These are phyloP conservation scores for Vitis rupestris DNA, from an alignment of 164 flowering plant genomes.

Conservation along the genomic window DNA sequence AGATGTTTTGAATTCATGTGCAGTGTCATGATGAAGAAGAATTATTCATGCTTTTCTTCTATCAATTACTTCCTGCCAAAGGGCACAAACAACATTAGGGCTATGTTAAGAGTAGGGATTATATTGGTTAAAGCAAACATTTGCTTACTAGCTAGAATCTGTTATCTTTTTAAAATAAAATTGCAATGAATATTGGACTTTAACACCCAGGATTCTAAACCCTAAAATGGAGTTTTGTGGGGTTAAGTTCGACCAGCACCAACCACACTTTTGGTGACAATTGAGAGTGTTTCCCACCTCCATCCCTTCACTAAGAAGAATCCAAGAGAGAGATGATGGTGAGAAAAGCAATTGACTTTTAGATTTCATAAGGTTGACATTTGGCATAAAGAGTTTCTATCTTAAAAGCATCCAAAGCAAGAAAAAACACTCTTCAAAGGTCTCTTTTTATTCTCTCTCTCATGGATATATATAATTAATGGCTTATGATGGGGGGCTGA, in stretches of 20 bases:
- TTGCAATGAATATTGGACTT: neutral
- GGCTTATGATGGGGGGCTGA: conserved; percentile 32
- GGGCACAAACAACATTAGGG: neutral
- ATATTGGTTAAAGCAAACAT: too few species aligned
- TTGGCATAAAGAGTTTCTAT: conserved; percentile 17
- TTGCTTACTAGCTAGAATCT: neutral
- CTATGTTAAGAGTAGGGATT: neutral
- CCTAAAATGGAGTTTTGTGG: conserved; percentile 7
- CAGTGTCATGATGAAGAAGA: conserved; percentile 7
- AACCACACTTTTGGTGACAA: conserved; percentile 22
- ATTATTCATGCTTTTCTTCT: conserved; percentile 4
- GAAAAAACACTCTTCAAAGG: conserved; percentile 1
- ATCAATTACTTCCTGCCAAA: neutral
- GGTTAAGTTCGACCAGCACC: conserved; percentile 23
- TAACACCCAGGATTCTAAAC: neutral
- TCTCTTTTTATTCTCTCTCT: conserved; percentile 5
- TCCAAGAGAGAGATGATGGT: conserved; percentile 19
- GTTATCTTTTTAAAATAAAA: neutral
- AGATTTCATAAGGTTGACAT: conserved; percentile 43
- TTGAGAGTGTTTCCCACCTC: conserved; percentile 43
- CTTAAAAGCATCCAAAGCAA: conserved; percentile 42
- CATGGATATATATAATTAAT: conserved; percentile 22
- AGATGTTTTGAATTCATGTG: conserved; percentile 6
- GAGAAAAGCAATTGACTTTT: conserved; percentile 40
- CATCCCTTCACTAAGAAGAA: conserved; percentile 40